Conservation (phyloP, 768 basidiomycete species). For the Tylopilus sp. region DNA sequence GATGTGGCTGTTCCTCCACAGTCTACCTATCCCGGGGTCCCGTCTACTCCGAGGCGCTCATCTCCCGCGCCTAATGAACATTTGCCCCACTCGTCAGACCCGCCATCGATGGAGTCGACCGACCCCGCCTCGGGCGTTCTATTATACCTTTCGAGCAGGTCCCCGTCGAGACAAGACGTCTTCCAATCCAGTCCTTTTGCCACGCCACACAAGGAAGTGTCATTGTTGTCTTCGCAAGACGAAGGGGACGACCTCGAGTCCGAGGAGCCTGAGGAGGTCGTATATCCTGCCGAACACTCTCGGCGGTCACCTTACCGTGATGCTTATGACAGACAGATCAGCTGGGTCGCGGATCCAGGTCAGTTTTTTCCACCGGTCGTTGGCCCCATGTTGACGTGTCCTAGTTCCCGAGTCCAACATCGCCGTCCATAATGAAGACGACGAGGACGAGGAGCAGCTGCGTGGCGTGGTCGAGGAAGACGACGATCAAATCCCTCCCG, state of each 20-base stretch:
- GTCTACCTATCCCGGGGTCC: conserved; percentile 37
- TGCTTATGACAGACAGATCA: conserved; percentile 55
- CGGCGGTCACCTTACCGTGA: conserved; percentile 50
- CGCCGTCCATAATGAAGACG: conserved; percentile 53
- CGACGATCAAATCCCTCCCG: conserved; percentile 49
- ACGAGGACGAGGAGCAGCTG: conserved; percentile 42
- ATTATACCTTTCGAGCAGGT: conserved; percentile 40
- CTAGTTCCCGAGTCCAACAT: conserved; percentile 62
- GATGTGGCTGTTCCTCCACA: conserved; percentile 45
- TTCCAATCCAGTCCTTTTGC: conserved; percentile 72
- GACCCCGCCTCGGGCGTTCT: conserved; percentile 49
- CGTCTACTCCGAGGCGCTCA: conserved; percentile 41
- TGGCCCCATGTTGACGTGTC: conserved; percentile 5
- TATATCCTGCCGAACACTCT: conserved; percentile 57
- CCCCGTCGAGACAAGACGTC: conserved; percentile 53
- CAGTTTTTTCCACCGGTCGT: conserved; percentile 21
- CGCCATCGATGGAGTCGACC: conserved; percentile 45
- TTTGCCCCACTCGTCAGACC: conserved; percentile 49
- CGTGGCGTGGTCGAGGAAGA: conserved; percentile 39
- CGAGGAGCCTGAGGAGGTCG: conserved; percentile 53
- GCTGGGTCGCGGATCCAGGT: conserved; percentile 79
- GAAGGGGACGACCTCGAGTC: conserved; percentile 48
- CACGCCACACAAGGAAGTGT: conserved; percentile 63
- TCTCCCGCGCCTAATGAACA: conserved; percentile 33
- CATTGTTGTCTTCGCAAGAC: conserved; percentile 42